A percentile compares a stretch with the other conserved stretches of the same genome.
Conservation (phyloP, 1,139 yeast genomes). For the Chernovozyma aurita region DNA sequence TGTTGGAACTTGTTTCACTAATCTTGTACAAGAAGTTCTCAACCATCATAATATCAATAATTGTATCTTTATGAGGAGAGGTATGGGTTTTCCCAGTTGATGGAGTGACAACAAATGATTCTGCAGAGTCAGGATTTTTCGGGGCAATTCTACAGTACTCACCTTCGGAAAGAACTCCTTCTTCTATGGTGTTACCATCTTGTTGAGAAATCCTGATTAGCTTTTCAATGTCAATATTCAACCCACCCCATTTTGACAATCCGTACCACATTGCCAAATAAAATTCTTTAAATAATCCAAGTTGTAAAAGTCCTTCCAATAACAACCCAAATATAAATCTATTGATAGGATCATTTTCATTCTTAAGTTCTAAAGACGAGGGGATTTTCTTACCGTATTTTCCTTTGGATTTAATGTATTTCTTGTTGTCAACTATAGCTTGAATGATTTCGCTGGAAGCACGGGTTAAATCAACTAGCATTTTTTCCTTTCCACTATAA, state of each 20-base stretch:
- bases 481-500: conserved; percentile 20
- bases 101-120: conserved; percentile 2
- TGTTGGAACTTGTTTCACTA: conserved; percentile 18
- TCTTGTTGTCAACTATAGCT: conserved; percentile 13
- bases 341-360: conserved; percentile 17
- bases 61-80: conserved; percentile 5
- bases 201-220: conserved; percentile 8
- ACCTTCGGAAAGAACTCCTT: conserved; percentile 10
- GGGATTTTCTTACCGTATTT: conserved; percentile 19
- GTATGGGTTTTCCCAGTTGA: not conserved
- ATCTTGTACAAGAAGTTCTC: conserved; percentile 34
- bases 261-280: conserved; percentile 26
- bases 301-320: conserved; percentile 28
- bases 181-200: conserved; percentile 3
- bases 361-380: not conserved
- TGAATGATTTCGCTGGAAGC: conserved; percentile 19
- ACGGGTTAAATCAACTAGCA: conserved; percentile 30
- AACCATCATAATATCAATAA: conserved; percentile 22
- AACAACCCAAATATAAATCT: conserved; percentile 27
- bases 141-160: conserved; percentile 6
- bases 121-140: conserved; percentile 10
- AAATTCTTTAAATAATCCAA: conserved; percentile 32
- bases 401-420: conserved; percentile 17
- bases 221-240: conserved; percentile 12
- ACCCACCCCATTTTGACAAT: conserved; percentile 34